Evolutionary conservation across 176 grass and related monocot genomes (phyloP).

Genomic region (Aegilops tauschii): DNA sequence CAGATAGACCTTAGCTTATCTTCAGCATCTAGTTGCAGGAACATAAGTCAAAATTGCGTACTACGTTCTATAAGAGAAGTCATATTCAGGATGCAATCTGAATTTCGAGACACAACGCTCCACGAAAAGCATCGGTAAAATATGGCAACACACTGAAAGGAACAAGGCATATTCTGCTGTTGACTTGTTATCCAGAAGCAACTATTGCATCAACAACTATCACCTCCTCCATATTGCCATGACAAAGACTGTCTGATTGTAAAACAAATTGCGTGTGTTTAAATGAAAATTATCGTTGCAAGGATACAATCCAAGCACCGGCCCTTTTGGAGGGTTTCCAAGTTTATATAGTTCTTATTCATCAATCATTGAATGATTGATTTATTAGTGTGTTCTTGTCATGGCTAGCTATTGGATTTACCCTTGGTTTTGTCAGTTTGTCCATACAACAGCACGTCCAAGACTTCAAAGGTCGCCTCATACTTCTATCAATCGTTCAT

Average conservation of each 20-base stretch:
- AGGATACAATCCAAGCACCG: neutral
- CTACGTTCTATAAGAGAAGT: neutral
- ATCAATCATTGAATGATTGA: constrained; percentile 23
- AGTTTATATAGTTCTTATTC: constrained; percentile 4
- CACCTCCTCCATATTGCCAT: neutral
- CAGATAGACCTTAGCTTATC: neutral
- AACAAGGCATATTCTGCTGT: neutral
- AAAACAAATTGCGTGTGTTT: neutral
- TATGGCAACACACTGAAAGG: neutral
- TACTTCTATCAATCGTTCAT: neutral
- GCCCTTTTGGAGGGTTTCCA: neutral
- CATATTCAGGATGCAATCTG: neutral
- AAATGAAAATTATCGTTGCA: neutral
- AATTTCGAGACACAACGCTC: neutral
- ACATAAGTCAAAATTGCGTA: neutral
- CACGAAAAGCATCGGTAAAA: neutral
- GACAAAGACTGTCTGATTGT: neutral
- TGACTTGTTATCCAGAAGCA: neutral
- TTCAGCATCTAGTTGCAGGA: neutral
- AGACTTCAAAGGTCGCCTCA: neutral
- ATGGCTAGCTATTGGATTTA: neutral
- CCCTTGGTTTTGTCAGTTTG: neutral
- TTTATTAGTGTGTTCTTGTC: constrained; percentile 31
- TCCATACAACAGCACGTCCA: constrained; percentile 6
- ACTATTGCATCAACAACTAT: neutral